Base-by-base conservation (phyloP, 352 stramenopile genomes). In the Pythium periplocum region DNA sequence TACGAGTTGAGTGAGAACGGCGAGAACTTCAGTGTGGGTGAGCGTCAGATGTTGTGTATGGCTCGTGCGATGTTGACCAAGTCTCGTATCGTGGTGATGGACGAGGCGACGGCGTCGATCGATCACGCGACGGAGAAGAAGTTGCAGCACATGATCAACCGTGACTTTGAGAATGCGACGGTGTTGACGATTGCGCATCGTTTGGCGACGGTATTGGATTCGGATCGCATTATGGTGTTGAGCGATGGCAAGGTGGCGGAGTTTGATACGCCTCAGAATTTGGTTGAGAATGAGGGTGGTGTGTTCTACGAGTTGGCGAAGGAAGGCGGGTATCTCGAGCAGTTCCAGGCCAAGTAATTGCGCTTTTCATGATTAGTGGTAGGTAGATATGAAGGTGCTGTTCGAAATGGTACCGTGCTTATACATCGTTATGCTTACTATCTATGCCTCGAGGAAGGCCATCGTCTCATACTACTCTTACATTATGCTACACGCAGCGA, bases 111-210 rank as follows among this genome's bases (percentile, higher is more conserved):
- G 9, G 75, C 78, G 45, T 60, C 53, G 37, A 60, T 54, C 38
- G 53, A 54, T 46, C 53, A 60, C 46, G 53, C 53, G 10, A 81
- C 65, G 31, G 86, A 96, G 69, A 12, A 60, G 31, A 53, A 69
- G 10, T 81, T 90, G 46, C 72, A 78, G 55, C 56, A 65, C 6
- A 90, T 82, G 43, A 90, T 97, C 49, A 69, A 87, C 41, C 59
- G 85, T 38, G 87, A 96, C 33, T 98, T 98, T 66, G 46, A 47
- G 8, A 66, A 86, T 31, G 75, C 77, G n/a, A 98, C 93, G 12
- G 73, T 96, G 17, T 58, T 98, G 4, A 97, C 90, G 6, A 97
- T 98, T 57, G 93, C 94, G 4, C 93, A 98, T 62, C 67, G 93
- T 9, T 66, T 97, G 6, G 79, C 94, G 45, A 98, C 90, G 2